Percentiles rank a stretch among this genome's conserved stretches.
These are phyloP conservation scores for Dendrobium nobile DNA, from an alignment of 106 monocot species.

Conservation along the genomic window DNA sequence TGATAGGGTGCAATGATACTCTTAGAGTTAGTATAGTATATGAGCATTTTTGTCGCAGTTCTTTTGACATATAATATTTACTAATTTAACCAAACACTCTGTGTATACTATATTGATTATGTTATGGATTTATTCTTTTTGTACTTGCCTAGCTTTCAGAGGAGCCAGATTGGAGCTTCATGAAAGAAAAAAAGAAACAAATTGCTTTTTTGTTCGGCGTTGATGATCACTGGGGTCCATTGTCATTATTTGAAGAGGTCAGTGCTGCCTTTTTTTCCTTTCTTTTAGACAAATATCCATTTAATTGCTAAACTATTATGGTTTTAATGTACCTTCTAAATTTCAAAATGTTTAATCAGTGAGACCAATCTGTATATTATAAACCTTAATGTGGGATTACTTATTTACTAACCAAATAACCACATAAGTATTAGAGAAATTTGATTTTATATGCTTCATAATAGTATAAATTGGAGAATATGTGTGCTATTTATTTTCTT, in stretches of 20 bases:
- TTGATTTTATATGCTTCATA: no score
- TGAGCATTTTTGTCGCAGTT: not conserved
- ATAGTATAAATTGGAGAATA: no score
- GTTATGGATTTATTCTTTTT: not conserved
- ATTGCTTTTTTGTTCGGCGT: constrained; percentile 74
- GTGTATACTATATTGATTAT: not conserved
- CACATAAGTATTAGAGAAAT: no score
- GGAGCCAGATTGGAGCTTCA: constrained; percentile 74
- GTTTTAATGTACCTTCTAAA: no score
- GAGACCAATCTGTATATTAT: no score
- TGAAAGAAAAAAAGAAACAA: constrained; percentile 45
- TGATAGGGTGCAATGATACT: not conserved
- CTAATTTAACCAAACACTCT: not conserved
- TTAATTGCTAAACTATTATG: no score
- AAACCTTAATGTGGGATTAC: no score
- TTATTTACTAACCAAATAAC: no score
- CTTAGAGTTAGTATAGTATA: not conserved
- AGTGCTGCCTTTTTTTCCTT: constrained; percentile 7
- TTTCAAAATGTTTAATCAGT: no score
- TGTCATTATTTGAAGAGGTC: constrained; percentile 74
- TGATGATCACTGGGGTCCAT: constrained; percentile 93
- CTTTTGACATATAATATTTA: not conserved
- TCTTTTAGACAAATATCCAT: not conserved
- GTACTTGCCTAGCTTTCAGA: constrained; percentile 48
- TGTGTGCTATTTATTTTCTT: no score